Conservation (phyloP, 345 rosid genomes). For the Rhodamnia argentea region DNA sequence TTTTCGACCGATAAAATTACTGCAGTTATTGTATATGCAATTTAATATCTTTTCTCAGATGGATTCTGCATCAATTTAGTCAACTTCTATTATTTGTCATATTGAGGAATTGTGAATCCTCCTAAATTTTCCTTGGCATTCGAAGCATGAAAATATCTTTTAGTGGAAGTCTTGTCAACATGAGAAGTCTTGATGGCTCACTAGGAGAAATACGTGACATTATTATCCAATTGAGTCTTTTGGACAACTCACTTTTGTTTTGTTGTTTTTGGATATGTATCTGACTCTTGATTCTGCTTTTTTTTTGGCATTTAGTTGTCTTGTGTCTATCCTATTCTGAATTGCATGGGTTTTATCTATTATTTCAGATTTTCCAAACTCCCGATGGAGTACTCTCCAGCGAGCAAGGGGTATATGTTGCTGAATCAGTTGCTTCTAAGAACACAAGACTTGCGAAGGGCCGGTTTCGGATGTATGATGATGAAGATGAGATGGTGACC, state of each 20-base stretch:
- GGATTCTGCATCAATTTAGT: not conserved
- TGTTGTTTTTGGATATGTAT: not conserved
- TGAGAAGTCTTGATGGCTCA: not conserved
- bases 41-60: not conserved
- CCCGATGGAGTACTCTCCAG: constrained; percentile 88
- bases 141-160: not conserved
- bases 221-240: not conserved
- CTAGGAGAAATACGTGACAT: not conserved
- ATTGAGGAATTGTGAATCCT: not conserved
- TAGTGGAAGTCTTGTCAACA: not conserved
- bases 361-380: constrained; percentile 63
- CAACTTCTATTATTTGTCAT: not conserved
- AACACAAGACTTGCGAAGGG: constrained; percentile 57
- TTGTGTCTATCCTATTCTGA: not conserved
- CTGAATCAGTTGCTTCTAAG: constrained; percentile 60
- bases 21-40: not conserved
- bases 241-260: not conserved
- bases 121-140: not conserved
- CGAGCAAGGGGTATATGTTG: constrained; percentile 84
- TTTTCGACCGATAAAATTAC: not conserved
- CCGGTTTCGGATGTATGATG: constrained; percentile 39
- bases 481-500: constrained; percentile 29
- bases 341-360: not conserved
- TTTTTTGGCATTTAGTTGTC: not conserved
- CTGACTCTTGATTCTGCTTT: not conserved